A percentile compares a stretch with the other conserved stretches of the same genome.
Conservation (phyloP, 1,284 basidiomycete genomes). For the Agroathelia rolfsii region DNA sequence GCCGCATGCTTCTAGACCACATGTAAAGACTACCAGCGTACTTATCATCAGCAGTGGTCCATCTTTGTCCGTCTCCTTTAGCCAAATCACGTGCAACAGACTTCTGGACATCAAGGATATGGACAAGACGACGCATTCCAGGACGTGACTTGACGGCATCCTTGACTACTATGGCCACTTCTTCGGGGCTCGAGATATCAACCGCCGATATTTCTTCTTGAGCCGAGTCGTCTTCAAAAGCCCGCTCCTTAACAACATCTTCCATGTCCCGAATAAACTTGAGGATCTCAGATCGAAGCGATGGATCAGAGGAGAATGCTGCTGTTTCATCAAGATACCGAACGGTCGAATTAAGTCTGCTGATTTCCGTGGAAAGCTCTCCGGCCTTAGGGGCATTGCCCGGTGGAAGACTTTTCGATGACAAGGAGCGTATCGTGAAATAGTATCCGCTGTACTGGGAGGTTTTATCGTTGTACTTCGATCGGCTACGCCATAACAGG, state of each 20-base stretch:
- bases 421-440: constrained; percentile 23
- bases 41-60: too few species aligned
- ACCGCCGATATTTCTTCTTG: constrained; percentile 10
- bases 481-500: constrained; percentile 4
- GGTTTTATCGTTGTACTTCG: not conserved
- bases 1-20: too few species aligned
- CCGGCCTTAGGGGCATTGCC: too few species aligned
- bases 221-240: constrained; percentile 17
- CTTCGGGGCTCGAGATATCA: constrained; percentile 10
- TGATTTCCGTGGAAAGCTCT: too few species aligned
- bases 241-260: constrained; percentile 11
- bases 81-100: too few species aligned
- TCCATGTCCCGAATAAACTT: too few species aligned
- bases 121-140: constrained; percentile 25
- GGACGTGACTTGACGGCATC: constrained; percentile 15
- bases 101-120: constrained; percentile 34
- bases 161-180: constrained; percentile 12
- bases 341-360: too few species aligned
- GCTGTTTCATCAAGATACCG: too few species aligned
- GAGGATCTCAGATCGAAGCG: not conserved
- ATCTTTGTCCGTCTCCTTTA: too few species aligned
- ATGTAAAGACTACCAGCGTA: too few species aligned
- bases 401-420: not conserved
- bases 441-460: constrained; percentile 21
- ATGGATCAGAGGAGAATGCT: not conserved